Evolutionary conservation across 2,329 filamentous ascomycete genomes (phyloP), one percentile per base, ranked within the genome.

Genomic region (Hypocrella siamensis): DNA sequence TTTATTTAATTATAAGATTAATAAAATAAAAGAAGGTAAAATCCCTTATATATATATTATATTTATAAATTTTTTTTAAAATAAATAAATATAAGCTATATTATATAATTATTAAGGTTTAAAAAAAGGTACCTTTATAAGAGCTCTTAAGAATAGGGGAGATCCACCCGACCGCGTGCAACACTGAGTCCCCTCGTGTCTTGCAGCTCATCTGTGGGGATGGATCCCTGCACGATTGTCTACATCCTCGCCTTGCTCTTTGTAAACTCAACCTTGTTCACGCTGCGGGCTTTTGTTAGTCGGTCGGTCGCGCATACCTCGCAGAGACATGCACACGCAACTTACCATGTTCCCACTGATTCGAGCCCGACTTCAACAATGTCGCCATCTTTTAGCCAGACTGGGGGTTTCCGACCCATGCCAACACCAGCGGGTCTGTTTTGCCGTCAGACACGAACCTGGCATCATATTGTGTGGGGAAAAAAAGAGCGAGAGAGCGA

Each of bases 341-440:
- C 49, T 38, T 37, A 51, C 49, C 65, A 74, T 11, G 63, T 66
- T 17, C 79, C 78, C 6, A 83, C 70, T 2, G 64, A 60, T 42
- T 82, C 74, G 2, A 83, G 59, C 6, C 61, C 63, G 31, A 83
- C 77, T 47, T 81, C 73, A 15, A 82, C 75, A 16, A 72, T 54
- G 48, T 83, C 79, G 4, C 76, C 74, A 47, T 83, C 65, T 50
- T 75, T 72, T 35, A 83, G 54, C 74, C 76, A 82, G 8, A 79
- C 42, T 35, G 65, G 68, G 3, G 77, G 76, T 34, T 66, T 74
- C 31, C 68, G 64, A 11, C 76, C 78, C 68, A 79, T 75, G 2
- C 74, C 78, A 15, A 84, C 78, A 19, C 78, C 79, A 38, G 73
- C 66, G 0, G 77, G 79, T 8, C 68, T 74, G 26, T 10, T 2